These are phyloP conservation scores for Leptographium wingfieldii DNA, from an alignment of 2,329 filamentous ascomycete species.

Conservation along the genomic window DNA sequence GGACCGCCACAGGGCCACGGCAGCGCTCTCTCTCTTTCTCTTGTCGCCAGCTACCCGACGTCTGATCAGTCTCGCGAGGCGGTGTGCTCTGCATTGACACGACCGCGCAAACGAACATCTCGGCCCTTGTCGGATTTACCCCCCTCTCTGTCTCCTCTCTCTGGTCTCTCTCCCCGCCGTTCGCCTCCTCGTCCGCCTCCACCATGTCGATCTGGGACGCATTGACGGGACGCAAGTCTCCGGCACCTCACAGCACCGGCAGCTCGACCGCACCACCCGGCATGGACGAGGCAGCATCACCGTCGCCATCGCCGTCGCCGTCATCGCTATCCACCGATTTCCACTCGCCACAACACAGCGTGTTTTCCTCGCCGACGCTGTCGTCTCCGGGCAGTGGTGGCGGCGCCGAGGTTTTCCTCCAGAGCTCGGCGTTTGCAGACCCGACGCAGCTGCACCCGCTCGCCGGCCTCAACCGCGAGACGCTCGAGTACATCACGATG, in stretches of 20 bases:
- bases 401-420: constrained; percentile 80
- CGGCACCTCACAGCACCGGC: neutral
- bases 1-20: neutral
- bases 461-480: constrained; percentile 82
- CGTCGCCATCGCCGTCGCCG: constrained; percentile 18
- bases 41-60: neutral
- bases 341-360: constrained; percentile 17
- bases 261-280: constrained; percentile 16
- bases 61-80: too few relatives aligned
- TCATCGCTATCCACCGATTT: constrained; percentile 39
- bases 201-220: constrained; percentile 48
- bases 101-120: neutral
- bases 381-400: constrained; percentile 46
- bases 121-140: neutral
- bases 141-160: neutral
- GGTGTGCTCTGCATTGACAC: neutral
- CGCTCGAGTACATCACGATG: constrained; percentile 86
- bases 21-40: neutral
- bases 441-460: constrained; percentile 84
- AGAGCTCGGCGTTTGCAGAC: constrained; percentile 65
- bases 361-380: constrained; percentile 33
- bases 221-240: constrained; percentile 45
- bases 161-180: neutral
- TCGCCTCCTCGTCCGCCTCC: neutral
- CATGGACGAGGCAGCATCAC: constrained; percentile 22